Evolutionary conservation across 2,329 filamentous ascomycete species (phyloP).

Genomic region (Microcyclospora pomicola): DNA sequence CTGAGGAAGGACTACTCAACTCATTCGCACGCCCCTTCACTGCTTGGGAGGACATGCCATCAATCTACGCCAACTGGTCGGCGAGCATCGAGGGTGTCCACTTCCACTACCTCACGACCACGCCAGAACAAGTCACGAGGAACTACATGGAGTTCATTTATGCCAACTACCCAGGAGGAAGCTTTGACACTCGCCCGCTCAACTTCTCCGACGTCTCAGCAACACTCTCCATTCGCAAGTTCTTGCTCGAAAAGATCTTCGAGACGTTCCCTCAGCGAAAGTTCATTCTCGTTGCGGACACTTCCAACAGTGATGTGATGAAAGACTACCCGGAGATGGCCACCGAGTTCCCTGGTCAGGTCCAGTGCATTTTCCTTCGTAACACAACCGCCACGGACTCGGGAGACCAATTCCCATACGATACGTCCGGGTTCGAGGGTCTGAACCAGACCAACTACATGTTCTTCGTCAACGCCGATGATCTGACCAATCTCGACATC

Average conservation of each 20-base stretch:
- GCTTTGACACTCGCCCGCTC: constrained; percentile 63
- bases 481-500: constrained; percentile 53
- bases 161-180: constrained; percentile 61
- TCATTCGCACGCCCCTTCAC: constrained; percentile 59
- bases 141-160: constrained; percentile 73
- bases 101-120: constrained; percentile 73
- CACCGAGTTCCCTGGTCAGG: constrained; percentile 52
- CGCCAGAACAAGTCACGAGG: constrained; percentile 61
- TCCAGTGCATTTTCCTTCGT: constrained; percentile 64
- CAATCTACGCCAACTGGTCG: constrained; percentile 64
- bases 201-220: constrained; percentile 67
- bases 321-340: constrained; percentile 40
- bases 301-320: constrained; percentile 66
- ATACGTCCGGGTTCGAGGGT: constrained; percentile 56
- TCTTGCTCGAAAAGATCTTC: constrained; percentile 57
- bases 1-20: constrained; percentile 60
- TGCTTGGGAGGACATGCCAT: constrained; percentile 67
- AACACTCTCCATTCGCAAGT: constrained; percentile 56
- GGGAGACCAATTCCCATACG: constrained; percentile 57
- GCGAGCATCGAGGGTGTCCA: constrained; percentile 52
- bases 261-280: constrained; percentile 60
- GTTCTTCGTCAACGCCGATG: constrained; percentile 64
- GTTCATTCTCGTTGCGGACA: constrained; percentile 65
- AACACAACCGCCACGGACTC: constrained; percentile 59
- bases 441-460: constrained; percentile 57